Conservation (phyloP, 1,139 yeast species). For the Taiozyma onychis region DNA sequence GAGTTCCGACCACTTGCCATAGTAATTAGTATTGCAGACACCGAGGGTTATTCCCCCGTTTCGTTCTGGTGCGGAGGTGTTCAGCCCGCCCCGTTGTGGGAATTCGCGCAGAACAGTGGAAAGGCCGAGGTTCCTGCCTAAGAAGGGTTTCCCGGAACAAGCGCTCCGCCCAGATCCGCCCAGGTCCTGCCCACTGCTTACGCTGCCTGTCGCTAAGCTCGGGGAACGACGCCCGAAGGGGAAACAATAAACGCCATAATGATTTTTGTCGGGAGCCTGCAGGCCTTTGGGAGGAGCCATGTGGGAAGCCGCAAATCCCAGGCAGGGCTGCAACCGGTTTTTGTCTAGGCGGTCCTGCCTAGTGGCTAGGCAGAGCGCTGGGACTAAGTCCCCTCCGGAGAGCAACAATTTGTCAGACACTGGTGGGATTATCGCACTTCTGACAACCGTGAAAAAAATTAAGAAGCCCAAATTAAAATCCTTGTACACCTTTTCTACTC, state of each 20-base stretch:
- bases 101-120: not conserved
- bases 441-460: not conserved
- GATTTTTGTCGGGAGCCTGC: not conserved
- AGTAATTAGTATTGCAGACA: no score
- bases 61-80: not conserved
- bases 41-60: no score
- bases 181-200: no score
- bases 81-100: not conserved
- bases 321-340: not conserved
- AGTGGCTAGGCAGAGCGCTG: no score
- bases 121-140: not conserved
- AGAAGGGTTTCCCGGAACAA: not conserved
- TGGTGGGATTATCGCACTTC: not conserved
- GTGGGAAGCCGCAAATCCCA: not conserved
- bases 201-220: not conserved
- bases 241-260: not conserved
- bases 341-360: no score
- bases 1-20: no score
- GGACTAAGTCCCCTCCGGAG: not conserved
- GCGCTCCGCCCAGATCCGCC: not conserved
- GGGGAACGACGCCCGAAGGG: not conserved
- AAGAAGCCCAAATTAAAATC: not conserved
- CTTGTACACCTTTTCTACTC: not conserved
- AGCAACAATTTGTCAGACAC: not conserved
- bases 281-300: not conserved